Base-by-base conservation (phyloP, 2,329 filamentous ascomycete genomes). In the Bisporella sp. region DNA sequence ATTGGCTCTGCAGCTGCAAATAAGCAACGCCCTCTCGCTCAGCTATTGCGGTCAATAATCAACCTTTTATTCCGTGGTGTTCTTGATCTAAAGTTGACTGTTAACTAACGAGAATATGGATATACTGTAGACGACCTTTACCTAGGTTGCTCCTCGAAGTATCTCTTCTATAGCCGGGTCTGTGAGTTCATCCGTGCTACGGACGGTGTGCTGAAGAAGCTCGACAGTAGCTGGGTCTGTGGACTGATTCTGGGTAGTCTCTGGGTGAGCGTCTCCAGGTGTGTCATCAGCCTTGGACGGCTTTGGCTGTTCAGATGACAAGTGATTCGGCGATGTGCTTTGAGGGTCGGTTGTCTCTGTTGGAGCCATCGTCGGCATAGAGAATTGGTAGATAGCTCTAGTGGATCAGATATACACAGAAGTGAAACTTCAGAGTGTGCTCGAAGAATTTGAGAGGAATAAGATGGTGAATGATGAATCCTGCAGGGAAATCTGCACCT, bases 161-260 rank as follows among this genome's bases (percentile, higher is more conserved):
- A 32, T 30, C 40, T 49, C 42, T 12, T 54, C 46, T 29, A 29
- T 51, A 45, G 42, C 35, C 49, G 48, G 37, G 46, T 51, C 49
- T 54, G 46, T 54, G 35, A 37, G 35, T n/a, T 37, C 35, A 37
- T 37, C n/a, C 35, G 35, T n/a, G 8, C n/a, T 37, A 21, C 21
- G 21, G 21, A 21, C 21, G 21, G 21, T 21, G 21, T 21, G 21
- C 35, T 37, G 35, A 37, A 37, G 35, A 37, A 9, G 4, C 35
- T 37, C 35, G 35, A n/a, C n/a, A 37, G 35, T 37, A 37, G 35
- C 35, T 37, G 35, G 35, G 35, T 37, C 35, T 37, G 35, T 37
- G 35, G 35, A 37, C 35, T 9, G n/a, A 37, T 37, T 37, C 35
- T 37, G 35, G 8, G 35, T 4, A 37, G 35, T 21, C 21, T 21